A percentile compares a stretch with the other conserved stretches of the same genome.
Evolutionary conservation across 2,329 filamentous ascomycete genomes (phyloP).

Genomic region (Xylariaceae sp.): DNA sequence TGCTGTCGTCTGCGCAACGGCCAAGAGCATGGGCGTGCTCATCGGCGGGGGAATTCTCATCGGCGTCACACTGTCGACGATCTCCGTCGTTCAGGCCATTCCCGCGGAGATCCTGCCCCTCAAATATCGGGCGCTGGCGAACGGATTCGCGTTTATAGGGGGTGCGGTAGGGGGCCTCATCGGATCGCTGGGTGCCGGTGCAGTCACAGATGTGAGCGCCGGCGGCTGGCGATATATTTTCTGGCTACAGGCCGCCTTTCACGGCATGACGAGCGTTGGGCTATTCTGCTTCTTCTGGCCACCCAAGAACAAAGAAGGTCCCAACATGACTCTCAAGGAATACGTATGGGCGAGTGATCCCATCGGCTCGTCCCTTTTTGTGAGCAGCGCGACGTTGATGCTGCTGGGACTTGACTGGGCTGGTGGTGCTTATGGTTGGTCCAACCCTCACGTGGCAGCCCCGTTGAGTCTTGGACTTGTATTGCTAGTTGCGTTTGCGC

Average conservation of each 20-base stretch:
- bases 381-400: conserved; percentile 38
- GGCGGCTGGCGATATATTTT: conserved; percentile 53
- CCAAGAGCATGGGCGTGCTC: conserved; percentile 50
- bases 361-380: conserved; percentile 40
- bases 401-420: conserved; percentile 43
- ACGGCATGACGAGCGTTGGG: conserved; percentile 42
- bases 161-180: conserved; percentile 49
- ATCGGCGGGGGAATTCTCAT: conserved; percentile 56
- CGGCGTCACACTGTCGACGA: conserved; percentile 48
- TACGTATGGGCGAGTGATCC: conserved; percentile 45
- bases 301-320: conserved; percentile 32
- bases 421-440: conserved; percentile 37
- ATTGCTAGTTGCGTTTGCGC: conserved; percentile 34
- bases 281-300: conserved; percentile 45
- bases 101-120: conserved; percentile 52
- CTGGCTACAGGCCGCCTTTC: conserved; percentile 54
- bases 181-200: conserved; percentile 46
- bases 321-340: conserved; percentile 33
- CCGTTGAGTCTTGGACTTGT: conserved; percentile 37
- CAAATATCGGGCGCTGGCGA: conserved; percentile 52
- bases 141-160: conserved; percentile 47
- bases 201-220: conserved; percentile 42
- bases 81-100: conserved; percentile 52
- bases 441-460: conserved; percentile 34
- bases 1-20: conserved; percentile 50